Percentiles rank a stretch among this genome's conserved stretches.
Conservation (phyloP, 169 alveolate genomes). For the Cryptosporidium sp. region DNA sequence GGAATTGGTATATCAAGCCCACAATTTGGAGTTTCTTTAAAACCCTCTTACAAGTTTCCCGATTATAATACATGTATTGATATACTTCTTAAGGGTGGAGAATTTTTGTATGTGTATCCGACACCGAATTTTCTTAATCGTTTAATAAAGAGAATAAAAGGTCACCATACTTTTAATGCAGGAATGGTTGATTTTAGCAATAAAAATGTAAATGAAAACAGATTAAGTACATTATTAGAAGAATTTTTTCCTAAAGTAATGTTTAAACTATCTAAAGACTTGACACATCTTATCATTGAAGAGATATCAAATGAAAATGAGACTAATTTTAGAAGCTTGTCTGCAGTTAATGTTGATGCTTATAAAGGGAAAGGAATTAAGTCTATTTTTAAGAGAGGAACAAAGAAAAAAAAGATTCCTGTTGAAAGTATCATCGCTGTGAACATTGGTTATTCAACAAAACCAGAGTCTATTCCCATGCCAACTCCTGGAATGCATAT, state of each 20-base stretch:
- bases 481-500: slow-evolving; percentile 1
- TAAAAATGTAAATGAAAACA: not conserved
- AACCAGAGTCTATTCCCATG: slow-evolving; percentile 32
- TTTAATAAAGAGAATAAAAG: slow-evolving; percentile 29
- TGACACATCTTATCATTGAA: slow-evolving; percentile 4
- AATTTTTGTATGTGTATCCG: slow-evolving; percentile 62
- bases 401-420: slow-evolving; percentile 24
- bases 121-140: slow-evolving; percentile 1
- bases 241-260: slow-evolving; percentile 51
- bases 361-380: not conserved
- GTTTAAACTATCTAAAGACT: slow-evolving; percentile 25
- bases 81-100: slow-evolving; percentile 38
- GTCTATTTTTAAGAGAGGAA: not conserved
- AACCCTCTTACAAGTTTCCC: not conserved
- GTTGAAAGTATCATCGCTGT: slow-evolving; percentile 22
- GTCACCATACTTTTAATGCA: not conserved
- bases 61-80: slow-evolving; percentile 34
- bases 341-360: not conserved
- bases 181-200: not conserved
- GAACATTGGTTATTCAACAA: slow-evolving; percentile 29
- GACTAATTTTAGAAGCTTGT: not conserved
- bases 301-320: not conserved
- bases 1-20: not conserved
- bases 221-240: not conserved
- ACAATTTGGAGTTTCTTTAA: not conserved